Percentiles rank a stretch among this genome's conserved stretches.
These are phyloP conservation scores for Microbotryum saponariae DNA, from an alignment of 1,284 basidiomycete species.

Conservation along the genomic window DNA sequence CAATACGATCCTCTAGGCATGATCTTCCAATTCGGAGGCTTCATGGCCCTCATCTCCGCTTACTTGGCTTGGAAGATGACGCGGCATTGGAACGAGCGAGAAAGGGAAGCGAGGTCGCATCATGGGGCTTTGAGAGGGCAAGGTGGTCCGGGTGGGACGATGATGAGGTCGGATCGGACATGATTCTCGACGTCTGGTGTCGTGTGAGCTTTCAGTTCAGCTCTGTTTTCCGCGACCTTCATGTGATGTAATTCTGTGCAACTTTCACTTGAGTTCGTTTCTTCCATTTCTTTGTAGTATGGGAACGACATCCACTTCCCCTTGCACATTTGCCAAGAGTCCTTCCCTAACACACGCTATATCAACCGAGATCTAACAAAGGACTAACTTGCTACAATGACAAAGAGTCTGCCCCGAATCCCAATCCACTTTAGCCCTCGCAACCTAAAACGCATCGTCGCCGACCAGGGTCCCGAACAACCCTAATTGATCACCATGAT, in stretches of 20 bases:
- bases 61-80: conserved; percentile 30
- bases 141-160: not conserved
- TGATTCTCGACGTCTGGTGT: no score
- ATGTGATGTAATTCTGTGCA: no score
- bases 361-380: no score
- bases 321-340: no score
- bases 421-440: not conserved
- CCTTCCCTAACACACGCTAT: no score
- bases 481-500: conserved; percentile 15
- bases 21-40: conserved; percentile 35
- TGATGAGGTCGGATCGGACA: not conserved
- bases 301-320: no score
- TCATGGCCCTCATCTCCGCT: conserved; percentile 27
- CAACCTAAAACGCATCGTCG: conserved; percentile 13
- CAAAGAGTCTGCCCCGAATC: no score
- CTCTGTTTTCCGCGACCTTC: no score
- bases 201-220: no score
- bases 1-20: conserved; percentile 31
- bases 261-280: no score
- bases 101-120: not conserved
- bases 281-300: no score
- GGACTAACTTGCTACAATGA: no score
- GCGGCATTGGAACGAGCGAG: conserved; percentile 7
- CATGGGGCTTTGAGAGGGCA: not conserved
- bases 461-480: conserved; percentile 26